Evolutionary conservation across 108 stramenopile species (phyloP).

Genomic region (Asterionellopsis glacialis): DNA sequence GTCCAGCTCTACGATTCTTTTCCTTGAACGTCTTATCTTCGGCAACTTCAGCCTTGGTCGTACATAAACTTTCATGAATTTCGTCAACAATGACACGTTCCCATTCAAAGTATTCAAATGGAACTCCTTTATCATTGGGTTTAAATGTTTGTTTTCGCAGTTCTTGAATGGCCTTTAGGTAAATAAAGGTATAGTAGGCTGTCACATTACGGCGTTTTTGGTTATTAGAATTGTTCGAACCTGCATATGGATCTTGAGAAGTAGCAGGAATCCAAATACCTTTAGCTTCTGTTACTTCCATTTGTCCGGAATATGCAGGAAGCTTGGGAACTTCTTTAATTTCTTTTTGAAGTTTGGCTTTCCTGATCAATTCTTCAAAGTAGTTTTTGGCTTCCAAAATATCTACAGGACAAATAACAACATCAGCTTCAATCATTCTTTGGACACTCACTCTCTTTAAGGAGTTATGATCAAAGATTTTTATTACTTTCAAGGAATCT

Average conservation of each 20-base stretch:
- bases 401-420: slow-evolving; percentile 58
- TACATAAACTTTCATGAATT: slow-evolving; percentile 62
- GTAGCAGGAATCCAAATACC: slow-evolving; percentile 66
- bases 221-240: slow-evolving; percentile 30
- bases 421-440: slow-evolving; percentile 51
- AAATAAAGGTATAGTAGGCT: slow-evolving; percentile 56
- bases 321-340: slow-evolving; percentile 33
- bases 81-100: slow-evolving; percentile 76
- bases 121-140: slow-evolving; percentile 47
- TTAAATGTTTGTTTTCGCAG: slow-evolving; percentile 52
- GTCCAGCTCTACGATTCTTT: slow-evolving; percentile 54
- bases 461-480: slow-evolving; percentile 39
- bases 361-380: slow-evolving; percentile 31
- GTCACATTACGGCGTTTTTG: slow-evolving; percentile 50
- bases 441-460: slow-evolving; percentile 32
- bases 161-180: slow-evolving; percentile 42
- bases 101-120: slow-evolving; percentile 74
- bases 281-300: slow-evolving; percentile 34
- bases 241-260: slow-evolving; percentile 49
- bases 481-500: slow-evolving; percentile 29
- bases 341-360: slow-evolving; percentile 15
- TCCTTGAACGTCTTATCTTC: slow-evolving; percentile 39
- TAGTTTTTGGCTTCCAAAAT: slow-evolving; percentile 51
- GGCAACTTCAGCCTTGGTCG: slow-evolving; percentile 37
- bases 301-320: slow-evolving; percentile 30